These are phyloP conservation scores for Akanthomyces lecanii DNA, from an alignment of 2,329 filamentous ascomycete species.

Conservation along the genomic window DNA sequence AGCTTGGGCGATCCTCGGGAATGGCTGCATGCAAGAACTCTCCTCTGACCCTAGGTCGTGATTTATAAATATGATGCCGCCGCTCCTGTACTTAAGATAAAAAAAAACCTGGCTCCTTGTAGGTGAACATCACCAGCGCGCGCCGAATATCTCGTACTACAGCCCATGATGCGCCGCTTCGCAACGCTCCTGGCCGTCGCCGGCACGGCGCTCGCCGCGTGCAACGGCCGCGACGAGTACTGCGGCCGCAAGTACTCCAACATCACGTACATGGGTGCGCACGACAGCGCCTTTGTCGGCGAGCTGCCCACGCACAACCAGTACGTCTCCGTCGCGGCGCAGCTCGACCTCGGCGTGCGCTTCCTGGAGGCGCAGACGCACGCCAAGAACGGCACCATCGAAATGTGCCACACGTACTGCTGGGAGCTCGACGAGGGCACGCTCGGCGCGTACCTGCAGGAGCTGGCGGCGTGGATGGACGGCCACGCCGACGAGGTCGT, in stretches of 20 bases:
- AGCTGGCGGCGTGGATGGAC: constrained; percentile 58
- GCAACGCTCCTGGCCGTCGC: neutral
- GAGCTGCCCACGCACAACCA: constrained; percentile 54
- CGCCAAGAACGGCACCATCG: constrained; percentile 44
- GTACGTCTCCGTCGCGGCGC: constrained; percentile 51
- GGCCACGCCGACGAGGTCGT: constrained; percentile 57
- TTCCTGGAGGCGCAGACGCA: constrained; percentile 64
- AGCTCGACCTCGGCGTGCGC: constrained; percentile 59
- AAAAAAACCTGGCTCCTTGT: neutral
- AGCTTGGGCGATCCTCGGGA: neutral
- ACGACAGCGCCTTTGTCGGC: constrained; percentile 63
- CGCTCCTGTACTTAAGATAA: neutral
- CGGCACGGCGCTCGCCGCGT: constrained; percentile 30
- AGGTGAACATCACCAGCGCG: neutral
- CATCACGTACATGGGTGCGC: constrained; percentile 58
- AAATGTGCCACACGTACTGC: constrained; percentile 64
- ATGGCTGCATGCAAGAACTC: neutral
- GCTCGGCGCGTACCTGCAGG: constrained; percentile 50
- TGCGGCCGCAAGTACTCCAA: constrained; percentile 56
- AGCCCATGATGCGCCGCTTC: neutral
- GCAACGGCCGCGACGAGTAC: constrained; percentile 55
- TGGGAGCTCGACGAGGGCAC: constrained; percentile 54
- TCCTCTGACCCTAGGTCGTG: neutral
- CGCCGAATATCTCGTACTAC: neutral
- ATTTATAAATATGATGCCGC: neutral